phyloP scores from a whole-genome alignment of 805 yeast species.

The Myxozyma melibiosi region DNA sequence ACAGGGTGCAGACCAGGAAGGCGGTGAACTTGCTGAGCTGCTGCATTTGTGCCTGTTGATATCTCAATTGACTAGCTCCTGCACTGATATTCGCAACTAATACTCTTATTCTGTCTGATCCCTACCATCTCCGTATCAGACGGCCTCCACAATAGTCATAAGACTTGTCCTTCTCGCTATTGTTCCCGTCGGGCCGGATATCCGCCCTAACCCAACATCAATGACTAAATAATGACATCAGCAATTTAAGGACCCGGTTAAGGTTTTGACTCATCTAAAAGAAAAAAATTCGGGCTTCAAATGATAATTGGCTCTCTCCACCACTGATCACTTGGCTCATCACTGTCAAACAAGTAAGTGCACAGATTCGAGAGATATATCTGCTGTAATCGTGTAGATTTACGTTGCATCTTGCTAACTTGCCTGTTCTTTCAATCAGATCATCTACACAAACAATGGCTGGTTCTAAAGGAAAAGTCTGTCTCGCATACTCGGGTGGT shows the following conservation, averaged over 20 bases:
- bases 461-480: slow-evolving; percentile 94
- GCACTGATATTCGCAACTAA: too few species aligned
- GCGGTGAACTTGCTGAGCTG: slow-evolving; percentile 2
- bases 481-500: slow-evolving; percentile 99
- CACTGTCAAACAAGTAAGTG: neutral
- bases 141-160: neutral
- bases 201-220: slow-evolving; percentile 1
- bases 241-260: neutral
- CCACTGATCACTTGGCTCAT: neutral
- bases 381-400: too few species aligned
- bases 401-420: neutral
- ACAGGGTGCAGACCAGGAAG: slow-evolving; percentile 10
- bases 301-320: neutral
- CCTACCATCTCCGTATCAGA: too few species aligned
- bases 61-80: neutral
- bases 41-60: neutral
- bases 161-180: neutral
- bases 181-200: neutral
- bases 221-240: neutral
- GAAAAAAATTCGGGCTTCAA: neutral
- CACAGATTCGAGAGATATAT: neutral
- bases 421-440: too few species aligned
- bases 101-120: too few species aligned
- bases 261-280: slow-evolving; percentile 5
- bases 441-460: slow-evolving; percentile 8